Base-by-base conservation (phyloP, 1,284 basidiomycete species). In the Exobasidium cylindrosporum region DNA sequence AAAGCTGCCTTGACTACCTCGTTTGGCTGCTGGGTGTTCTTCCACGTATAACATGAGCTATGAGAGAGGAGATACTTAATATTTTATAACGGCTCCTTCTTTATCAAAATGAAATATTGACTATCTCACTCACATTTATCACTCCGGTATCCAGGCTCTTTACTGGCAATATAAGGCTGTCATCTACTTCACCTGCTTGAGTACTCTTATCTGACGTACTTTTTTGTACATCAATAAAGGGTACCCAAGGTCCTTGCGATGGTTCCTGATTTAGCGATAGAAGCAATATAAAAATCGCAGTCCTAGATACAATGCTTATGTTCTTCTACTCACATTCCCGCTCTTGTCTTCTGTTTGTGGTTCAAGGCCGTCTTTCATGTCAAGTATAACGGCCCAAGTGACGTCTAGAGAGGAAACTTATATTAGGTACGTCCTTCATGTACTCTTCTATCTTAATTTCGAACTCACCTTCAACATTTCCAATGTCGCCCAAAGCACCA, bases 141-240 rank as follows among this genome's bases (percentile, higher is more conserved):
- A 62, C 60, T 17, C 60, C 60, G 1, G 56, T 60, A 43, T 62
- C 60, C 31, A 62, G 45, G 29, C 45, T 60, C 54, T 62, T 62
- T 30, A 62, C 45, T 23, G 60, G 60, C 54, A 62, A 21, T 10
- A 62, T 52, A n/a, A 23, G 44, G n/a, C 44, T 28, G 5, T 44
- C 53, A 26, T 58, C 60, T 3, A 60, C 43, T 1, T 35, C 54
- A 23, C 52, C 53, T 50, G 21, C 14, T 28, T 50, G 21, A 24
- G 17, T 23, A 28, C 24, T 47, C n/a, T 54, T 40, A 6, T 23
- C 30, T 13, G 29, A 14, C 53, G n/a, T 29, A 35, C 21, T 35
- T 43, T 4, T 3, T 17, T 35, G n/a, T 17, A 40, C 7, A 7
- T 58, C 57, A 28, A 56, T 43, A 52, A 47, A 47, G 29, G 57